These are phyloP conservation scores for Ziziphus jujuba DNA, from an alignment of 306 rosid genomes.

Conservation along the genomic window DNA sequence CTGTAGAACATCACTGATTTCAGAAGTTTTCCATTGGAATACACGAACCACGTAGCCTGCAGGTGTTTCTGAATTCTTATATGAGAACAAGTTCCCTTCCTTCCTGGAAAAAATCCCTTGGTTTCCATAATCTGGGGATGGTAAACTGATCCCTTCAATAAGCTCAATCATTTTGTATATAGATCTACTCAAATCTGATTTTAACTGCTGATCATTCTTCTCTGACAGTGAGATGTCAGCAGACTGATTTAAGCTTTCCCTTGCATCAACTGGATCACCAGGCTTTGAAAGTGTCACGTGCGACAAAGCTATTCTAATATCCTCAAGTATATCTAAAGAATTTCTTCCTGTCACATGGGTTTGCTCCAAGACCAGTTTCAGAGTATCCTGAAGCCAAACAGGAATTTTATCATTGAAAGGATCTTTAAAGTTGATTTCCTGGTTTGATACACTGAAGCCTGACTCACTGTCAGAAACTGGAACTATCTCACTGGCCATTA, in stretches of 20 bases:
- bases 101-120: slow-evolving; percentile 35
- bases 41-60: slow-evolving; percentile 72
- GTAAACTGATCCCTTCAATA: slow-evolving; percentile 67
- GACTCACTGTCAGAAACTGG: slow-evolving; percentile 46
- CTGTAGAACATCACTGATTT: slow-evolving; percentile 53
- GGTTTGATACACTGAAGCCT: slow-evolving; percentile 35
- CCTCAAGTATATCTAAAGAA: slow-evolving; percentile 42
- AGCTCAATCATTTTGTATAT: slow-evolving; percentile 75
- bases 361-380: slow-evolving; percentile 57
- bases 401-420: slow-evolving; percentile 39
- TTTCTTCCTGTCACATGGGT: slow-evolving; percentile 40
- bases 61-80: slow-evolving; percentile 48
- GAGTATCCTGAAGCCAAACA: slow-evolving; percentile 57
- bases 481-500: slow-evolving; percentile 35
- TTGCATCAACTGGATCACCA: slow-evolving; percentile 21
- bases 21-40: slow-evolving; percentile 89
- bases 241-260: slow-evolving; percentile 28
- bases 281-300: slow-evolving; percentile 23
- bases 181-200: slow-evolving; percentile 45
- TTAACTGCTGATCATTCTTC: slow-evolving; percentile 34
- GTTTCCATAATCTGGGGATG: slow-evolving; percentile 44
- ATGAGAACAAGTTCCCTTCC: slow-evolving; percentile 28
- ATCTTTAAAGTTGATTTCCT: slow-evolving; percentile 31
- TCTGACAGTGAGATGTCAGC: slow-evolving; percentile 24
- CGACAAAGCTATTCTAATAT: slow-evolving; percentile 54